Evolutionary conservation across 1,284 basidiomycete species (phyloP).

Genomic region (Rhodotorula sp.): DNA sequence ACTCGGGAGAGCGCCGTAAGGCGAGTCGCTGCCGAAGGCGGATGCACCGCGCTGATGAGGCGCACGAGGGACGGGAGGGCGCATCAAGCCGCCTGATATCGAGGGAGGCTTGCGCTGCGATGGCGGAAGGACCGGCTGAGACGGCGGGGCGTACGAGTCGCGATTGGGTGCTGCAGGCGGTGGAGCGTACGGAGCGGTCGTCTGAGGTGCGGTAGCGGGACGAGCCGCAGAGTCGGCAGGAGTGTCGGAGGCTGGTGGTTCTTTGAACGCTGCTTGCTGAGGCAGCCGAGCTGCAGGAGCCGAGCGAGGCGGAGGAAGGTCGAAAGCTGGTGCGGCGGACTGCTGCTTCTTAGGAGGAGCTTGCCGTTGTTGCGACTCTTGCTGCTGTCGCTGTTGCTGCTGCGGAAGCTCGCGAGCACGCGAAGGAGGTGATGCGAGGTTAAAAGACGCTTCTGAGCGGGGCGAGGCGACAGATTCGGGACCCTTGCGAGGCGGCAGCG

Average conservation of each 20-base stretch:
- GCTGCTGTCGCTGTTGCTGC: not conserved
- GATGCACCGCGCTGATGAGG: constrained; percentile 35
- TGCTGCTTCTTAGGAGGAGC: not conserved
- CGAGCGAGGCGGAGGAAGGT: constrained; percentile 22
- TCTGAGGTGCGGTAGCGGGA: not conserved
- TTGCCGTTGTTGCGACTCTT: not conserved
- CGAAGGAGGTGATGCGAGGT: constrained; percentile 3
- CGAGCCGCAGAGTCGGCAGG: not conserved
- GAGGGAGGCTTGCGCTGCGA: constrained; percentile 15
- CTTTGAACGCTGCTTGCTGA: not conserved
- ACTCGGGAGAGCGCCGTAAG: constrained; percentile 29
- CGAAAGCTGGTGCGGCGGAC: constrained; percentile 15
- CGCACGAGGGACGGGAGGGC: constrained; percentile 27
- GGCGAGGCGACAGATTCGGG: not conserved
- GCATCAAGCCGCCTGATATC: constrained; percentile 10
- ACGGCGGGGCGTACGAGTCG: constrained; percentile 5
- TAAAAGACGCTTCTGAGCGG: not conserved
- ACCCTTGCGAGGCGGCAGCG: not conserved
- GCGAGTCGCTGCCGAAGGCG: constrained; percentile 34
- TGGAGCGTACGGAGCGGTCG: not conserved
- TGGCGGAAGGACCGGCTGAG: constrained; percentile 15
- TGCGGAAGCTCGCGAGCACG: not conserved
- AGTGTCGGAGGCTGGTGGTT: not conserved
- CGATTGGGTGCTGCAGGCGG: constrained; percentile 11
- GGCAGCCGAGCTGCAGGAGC: not conserved